These are phyloP conservation scores for Aegilops bicornis DNA, from an alignment of 176 grass and related monocot genomes.

Conservation along the genomic window DNA sequence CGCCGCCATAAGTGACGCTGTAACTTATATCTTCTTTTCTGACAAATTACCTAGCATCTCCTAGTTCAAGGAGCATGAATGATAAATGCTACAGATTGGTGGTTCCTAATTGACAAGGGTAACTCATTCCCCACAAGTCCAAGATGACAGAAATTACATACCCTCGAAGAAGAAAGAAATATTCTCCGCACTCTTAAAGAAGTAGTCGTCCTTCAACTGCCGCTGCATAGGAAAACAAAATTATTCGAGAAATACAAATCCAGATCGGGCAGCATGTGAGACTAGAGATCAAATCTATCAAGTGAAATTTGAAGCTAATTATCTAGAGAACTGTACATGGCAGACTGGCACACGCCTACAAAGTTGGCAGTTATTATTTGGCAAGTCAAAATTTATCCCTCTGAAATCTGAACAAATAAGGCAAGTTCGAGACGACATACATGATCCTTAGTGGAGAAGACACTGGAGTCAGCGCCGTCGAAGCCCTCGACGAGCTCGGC, in stretches of 20 bases:
- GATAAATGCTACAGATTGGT: neutral
- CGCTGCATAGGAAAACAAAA: slow-evolving; percentile 48
- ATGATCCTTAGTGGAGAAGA: slow-evolving; percentile 94
- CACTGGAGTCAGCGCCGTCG: slow-evolving; percentile 44
- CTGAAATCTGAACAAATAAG: neutral
- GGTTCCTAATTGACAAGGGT: slow-evolving; percentile 9
- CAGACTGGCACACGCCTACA: neutral
- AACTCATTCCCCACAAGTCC: neutral
- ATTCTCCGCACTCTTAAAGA: slow-evolving; percentile 86
- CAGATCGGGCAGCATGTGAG: neutral
- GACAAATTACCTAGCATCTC: neutral
- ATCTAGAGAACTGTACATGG: neutral
- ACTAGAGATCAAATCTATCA: neutral
- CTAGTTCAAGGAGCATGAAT: neutral
- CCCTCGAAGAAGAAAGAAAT: slow-evolving; percentile 99
- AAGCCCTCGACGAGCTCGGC: slow-evolving; percentile 62
- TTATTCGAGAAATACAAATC: neutral
- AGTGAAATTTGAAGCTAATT: neutral
- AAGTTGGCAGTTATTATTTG: neutral
- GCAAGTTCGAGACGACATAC: slow-evolving; percentile 19
- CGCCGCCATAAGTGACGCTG: neutral
- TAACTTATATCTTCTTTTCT: neutral
- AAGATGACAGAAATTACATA: slow-evolving; percentile 29
- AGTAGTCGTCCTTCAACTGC: slow-evolving; percentile 79
- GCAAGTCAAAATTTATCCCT: neutral